A percentile compares a stretch with the other conserved stretches of the same genome.
Evolutionary conservation across 352 stramenopile species (phyloP).

Genomic region (Globisporangium nodosum): DNA sequence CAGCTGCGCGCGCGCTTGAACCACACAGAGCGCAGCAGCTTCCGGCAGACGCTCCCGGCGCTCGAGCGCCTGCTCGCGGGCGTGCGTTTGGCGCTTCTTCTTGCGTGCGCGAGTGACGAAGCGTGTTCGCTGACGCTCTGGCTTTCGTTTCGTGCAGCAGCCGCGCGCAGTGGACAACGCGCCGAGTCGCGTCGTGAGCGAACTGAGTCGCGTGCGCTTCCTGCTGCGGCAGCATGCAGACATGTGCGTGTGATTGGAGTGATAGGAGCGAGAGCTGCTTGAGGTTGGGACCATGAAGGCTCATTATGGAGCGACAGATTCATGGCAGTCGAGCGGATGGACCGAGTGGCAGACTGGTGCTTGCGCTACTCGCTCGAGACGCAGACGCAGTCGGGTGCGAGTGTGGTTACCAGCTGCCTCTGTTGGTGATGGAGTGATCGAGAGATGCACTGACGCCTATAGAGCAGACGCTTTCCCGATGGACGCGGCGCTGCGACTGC

Average conservation of each 20-base stretch:
- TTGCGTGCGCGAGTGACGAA: too few relatives aligned
- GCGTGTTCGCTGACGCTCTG: not conserved
- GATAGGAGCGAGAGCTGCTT: not conserved
- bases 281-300: too few relatives aligned
- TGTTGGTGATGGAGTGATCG: too few relatives aligned
- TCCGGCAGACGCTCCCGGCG: not conserved
- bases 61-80: not conserved
- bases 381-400: conserved; percentile 8
- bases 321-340: conserved; percentile 26
- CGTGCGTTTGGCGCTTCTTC: not conserved
- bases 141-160: not conserved
- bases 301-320: conserved; percentile 13
- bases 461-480: conserved; percentile 18
- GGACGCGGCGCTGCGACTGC: conserved; percentile 34
- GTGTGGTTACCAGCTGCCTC: not conserved
- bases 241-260: conserved; percentile 2
- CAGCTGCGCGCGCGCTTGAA: not conserved
- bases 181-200: not conserved
- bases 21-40: not conserved
- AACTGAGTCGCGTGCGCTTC: conserved; percentile 10
- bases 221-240: conserved; percentile 11
- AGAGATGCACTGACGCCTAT: not conserved
- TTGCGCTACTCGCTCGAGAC: conserved; percentile 12
- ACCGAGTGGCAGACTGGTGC: conserved; percentile 29
- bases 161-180: not conserved